Base-by-base conservation (phyloP, 148 eudicot genomes). In the Bassia scoparia region DNA sequence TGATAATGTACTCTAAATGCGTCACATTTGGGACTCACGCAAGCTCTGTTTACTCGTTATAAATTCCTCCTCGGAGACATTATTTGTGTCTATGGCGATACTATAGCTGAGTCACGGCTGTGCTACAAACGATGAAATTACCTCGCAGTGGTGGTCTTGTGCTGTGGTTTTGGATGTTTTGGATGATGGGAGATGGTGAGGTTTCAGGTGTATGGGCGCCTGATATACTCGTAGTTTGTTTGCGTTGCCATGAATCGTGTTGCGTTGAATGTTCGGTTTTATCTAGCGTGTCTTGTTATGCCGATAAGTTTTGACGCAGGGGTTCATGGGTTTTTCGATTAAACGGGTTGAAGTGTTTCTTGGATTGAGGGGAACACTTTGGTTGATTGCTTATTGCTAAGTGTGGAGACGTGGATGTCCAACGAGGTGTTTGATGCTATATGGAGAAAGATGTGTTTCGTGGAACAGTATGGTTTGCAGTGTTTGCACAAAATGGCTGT, bases 31-130 rank as follows among this genome's bases (percentile, higher is more conserved):
- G 67, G 96, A 87, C 73, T 89, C 96, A 50, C 79, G 84, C 18
- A 74, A 81, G 34, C 27, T 87, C 86, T 89, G n/a, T n/a, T n/a
- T n/a, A n/a, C n/a, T 89, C 44, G 88, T 83, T 24, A 86, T n/a
- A 83, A 84, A 81, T 83, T 72, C 88, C 88, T 24, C 52, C 50
- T n/a, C n/a, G n/a, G 38, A 81, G 83, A 83, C 87, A 89, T 76
- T n/a, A n/a, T 83, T 87, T 27, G 96, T 89, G 71, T 87, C 89
- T 29, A 86, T 91, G 96, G 86, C 89, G 31, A n/a, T n/a, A n/a
- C n/a, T n/a, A n/a, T 80, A 88, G 1, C 84, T 89, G 91, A 82
- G n/a, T 89, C 64, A 86, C 77, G 96, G 96, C 17, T 89, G 79
- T 77, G 88, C n/a, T 87, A 8, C 82, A 81, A 88, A 90, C 77